Percentiles rank a stretch among this genome's conserved stretches.
These are phyloP conservation scores for Fulvia fulva DNA, from an alignment of 2,329 filamentous ascomycete genomes.

Conservation along the genomic window DNA sequence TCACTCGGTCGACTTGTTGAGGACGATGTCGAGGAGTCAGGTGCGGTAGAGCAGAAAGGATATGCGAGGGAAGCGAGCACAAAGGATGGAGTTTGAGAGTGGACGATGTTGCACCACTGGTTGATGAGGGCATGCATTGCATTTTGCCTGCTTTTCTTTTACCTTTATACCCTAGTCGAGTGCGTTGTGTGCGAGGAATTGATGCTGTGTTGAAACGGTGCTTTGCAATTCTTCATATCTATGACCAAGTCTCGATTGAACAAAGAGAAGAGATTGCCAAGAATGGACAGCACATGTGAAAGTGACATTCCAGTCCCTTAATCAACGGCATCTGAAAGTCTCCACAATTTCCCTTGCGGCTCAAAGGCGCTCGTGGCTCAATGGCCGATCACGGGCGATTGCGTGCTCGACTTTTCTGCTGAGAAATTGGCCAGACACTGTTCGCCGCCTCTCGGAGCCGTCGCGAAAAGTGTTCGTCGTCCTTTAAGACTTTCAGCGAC, in stretches of 20 bases:
- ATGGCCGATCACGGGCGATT: slow-evolving; percentile 1
- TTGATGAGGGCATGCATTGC: no score
- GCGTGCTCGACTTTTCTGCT: slow-evolving; percentile 5
- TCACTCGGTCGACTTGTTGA: slow-evolving; percentile 1
- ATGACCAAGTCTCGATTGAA: no score
- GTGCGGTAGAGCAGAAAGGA: no score
- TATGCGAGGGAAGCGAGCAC: neutral
- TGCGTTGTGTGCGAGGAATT: slow-evolving; percentile 1
- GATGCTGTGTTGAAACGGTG: neutral
- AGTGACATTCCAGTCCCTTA: neutral
- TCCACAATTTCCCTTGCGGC: slow-evolving; percentile 37
- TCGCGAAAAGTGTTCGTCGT: neutral
- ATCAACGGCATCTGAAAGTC: slow-evolving; percentile 19
- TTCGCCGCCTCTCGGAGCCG: neutral
- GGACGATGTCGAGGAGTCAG: neutral
- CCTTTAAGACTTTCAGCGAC: neutral
- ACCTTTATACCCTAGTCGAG: slow-evolving; percentile 9
- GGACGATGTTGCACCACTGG: no score
- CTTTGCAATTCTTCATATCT: no score
- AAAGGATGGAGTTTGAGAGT: neutral
- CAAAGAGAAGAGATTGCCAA: neutral
- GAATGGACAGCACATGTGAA: neutral
- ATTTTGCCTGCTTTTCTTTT: neutral
- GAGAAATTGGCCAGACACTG: neutral
- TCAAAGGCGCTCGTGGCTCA: neutral